These are phyloP conservation scores for Pseudonitzschia pungens DNA, from an alignment of 108 stramenopile species.

Conservation along the genomic window DNA sequence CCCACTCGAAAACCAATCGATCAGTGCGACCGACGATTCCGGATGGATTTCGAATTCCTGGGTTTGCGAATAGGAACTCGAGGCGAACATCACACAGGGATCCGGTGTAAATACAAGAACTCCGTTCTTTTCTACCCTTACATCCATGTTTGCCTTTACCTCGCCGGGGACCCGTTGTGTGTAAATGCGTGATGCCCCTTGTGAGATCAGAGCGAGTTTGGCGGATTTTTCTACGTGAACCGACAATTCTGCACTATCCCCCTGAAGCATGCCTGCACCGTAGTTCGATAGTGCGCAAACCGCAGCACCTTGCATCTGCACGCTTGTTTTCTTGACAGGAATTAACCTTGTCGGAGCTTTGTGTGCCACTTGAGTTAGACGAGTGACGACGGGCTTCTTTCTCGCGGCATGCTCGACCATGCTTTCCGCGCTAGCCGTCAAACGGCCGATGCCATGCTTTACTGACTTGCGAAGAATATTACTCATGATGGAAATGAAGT, in stretches of 20 bases:
- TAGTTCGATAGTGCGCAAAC: constrained; percentile 68
- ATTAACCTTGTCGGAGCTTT: constrained; percentile 51
- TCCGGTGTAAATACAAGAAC: constrained; percentile 56
- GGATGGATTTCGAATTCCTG: constrained; percentile 34
- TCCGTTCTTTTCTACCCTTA: constrained; percentile 35
- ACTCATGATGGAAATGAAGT: not conserved
- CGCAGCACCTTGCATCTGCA: constrained; percentile 47
- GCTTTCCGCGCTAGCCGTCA: constrained; percentile 35
- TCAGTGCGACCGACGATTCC: constrained; percentile 29
- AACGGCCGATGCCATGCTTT: constrained; percentile 42
- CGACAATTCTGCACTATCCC: constrained; percentile 52
- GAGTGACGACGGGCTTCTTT: constrained; percentile 20
- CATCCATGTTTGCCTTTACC: constrained; percentile 32
- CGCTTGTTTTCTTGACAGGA: constrained; percentile 34
- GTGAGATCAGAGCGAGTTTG: constrained; percentile 62
- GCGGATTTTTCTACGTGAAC: constrained; percentile 57
- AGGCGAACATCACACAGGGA: constrained; percentile 45
- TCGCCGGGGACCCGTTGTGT: constrained; percentile 10
- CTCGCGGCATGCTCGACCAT: not conserved
- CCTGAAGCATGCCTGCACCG: constrained; percentile 79
- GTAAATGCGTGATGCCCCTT: constrained; percentile 56
- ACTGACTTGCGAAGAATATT: constrained; percentile 15
- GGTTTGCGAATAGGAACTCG: constrained; percentile 36
- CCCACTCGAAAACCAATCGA: constrained; percentile 62
- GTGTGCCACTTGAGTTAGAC: constrained; percentile 51